Conservation (phyloP, 192 early-diverging fungal species). For the Rhizophagus prolifer region DNA sequence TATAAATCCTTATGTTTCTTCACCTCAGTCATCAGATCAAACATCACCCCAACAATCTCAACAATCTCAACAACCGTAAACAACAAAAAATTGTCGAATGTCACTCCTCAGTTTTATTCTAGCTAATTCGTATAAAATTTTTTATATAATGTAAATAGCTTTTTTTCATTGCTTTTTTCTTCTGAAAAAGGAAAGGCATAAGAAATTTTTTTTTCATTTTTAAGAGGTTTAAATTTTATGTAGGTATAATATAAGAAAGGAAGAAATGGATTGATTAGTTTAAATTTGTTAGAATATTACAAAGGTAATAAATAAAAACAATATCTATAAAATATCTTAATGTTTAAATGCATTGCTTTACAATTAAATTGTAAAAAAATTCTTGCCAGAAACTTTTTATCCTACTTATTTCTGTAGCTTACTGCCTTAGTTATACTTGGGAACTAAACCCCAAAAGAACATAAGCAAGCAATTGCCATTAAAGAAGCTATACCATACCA, state of each 20-base stretch:
- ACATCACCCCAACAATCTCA: not conserved
- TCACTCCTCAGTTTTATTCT: not conserved
- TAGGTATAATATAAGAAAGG: not conserved
- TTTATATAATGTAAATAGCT: not conserved
- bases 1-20: not conserved
- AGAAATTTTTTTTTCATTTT: not conserved
- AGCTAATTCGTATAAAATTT: too few relatives aligned
- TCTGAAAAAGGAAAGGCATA: not conserved
- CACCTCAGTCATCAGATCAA: not conserved
- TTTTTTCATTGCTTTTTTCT: not conserved
- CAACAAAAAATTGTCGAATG: not conserved
- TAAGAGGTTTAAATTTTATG: not conserved
- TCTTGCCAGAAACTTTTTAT: too few relatives aligned
- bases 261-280: not conserved
- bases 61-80: not conserved
- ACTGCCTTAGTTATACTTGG: too few relatives aligned
- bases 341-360: not conserved
- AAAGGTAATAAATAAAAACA: not conserved
- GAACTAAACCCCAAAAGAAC: slow-evolving; percentile 32
- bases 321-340: not conserved
- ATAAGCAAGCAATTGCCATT: slow-evolving; percentile 31
- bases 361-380: too few relatives aligned
- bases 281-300: too few relatives aligned
- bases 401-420: too few relatives aligned
- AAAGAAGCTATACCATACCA: slow-evolving; percentile 43